Percentiles rank a stretch among this genome's conserved stretches.
Evolutionary conservation across 176 grass and related monocot species (phyloP).

Genomic region (Zoysia pacifica): DNA sequence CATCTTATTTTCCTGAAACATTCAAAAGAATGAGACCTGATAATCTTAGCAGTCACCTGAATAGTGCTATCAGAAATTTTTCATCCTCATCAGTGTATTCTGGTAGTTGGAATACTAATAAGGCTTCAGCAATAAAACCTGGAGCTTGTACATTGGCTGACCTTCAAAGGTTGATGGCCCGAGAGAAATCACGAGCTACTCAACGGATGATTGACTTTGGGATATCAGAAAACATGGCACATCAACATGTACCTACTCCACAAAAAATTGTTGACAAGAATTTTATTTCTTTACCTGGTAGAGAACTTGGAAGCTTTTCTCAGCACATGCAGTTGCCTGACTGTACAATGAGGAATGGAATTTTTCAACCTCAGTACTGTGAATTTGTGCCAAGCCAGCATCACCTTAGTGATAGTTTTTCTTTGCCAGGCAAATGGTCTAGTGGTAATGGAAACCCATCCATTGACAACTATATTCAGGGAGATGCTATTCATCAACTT

Average conservation of each 20-base stretch:
- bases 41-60: constrained; percentile 34
- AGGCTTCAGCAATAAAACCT: constrained; percentile 32
- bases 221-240: constrained; percentile 26
- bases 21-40: constrained; percentile 56
- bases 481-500: constrained; percentile 25
- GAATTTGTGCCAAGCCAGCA: constrained; percentile 27
- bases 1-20: constrained; percentile 35
- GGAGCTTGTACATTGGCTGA: constrained; percentile 40
- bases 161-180: constrained; percentile 42
- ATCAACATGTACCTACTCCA: constrained; percentile 22
- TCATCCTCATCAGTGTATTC: constrained; percentile 34
- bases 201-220: constrained; percentile 27
- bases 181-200: constrained; percentile 40
- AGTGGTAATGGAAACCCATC: constrained; percentile 11
- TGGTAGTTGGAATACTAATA: constrained; percentile 31
- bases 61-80: constrained; percentile 15
- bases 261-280: not conserved
- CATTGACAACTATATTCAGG: constrained; percentile 23
- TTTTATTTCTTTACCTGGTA: constrained; percentile 36
- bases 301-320: constrained; percentile 24
- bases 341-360: constrained; percentile 29
- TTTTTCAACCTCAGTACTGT: constrained; percentile 30
- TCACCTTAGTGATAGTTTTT: constrained; percentile 22
- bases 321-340: constrained; percentile 25
- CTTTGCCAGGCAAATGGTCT: constrained; percentile 31